phyloP scores from a whole-genome alignment of 495 filamentous ascomycete genomes.

The Talaromyces ruber region DNA sequence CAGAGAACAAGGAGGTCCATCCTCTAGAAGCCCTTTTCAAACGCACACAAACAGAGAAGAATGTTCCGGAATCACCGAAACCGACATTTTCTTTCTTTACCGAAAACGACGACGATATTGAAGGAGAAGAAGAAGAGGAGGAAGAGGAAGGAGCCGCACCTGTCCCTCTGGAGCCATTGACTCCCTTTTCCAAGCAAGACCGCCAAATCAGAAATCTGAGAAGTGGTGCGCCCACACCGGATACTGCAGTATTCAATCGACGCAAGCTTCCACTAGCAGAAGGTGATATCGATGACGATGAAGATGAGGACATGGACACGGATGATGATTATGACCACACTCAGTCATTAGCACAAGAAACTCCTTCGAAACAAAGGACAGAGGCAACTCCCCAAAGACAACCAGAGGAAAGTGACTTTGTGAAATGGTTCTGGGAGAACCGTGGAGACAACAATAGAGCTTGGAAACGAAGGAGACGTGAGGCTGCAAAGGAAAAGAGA shows the following conservation, averaged over 20 bases:
- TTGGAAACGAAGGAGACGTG: slow-evolving; percentile 80
- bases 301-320: slow-evolving; percentile 16
- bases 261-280: slow-evolving; percentile 13
- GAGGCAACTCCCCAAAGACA: slow-evolving; percentile 20
- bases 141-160: slow-evolving; percentile 17
- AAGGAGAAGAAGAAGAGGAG: slow-evolving; percentile 31
- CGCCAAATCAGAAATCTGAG: slow-evolving; percentile 62
- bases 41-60: slow-evolving; percentile 39
- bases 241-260: slow-evolving; percentile 65
- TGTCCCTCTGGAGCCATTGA: slow-evolving; percentile 49
- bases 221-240: slow-evolving; percentile 89
- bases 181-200: slow-evolving; percentile 72
- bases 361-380: not conserved
- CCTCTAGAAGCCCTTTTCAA: slow-evolving; percentile 90
- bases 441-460: slow-evolving; percentile 81
- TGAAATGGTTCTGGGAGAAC: slow-evolving; percentile 88
- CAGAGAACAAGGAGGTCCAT: slow-evolving; percentile 50
- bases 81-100: slow-evolving; percentile 59
- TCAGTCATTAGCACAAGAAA: slow-evolving; percentile 6
- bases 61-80: slow-evolving; percentile 32
- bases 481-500: slow-evolving; percentile 75
- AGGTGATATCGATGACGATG: slow-evolving; percentile 23
- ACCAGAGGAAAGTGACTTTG: slow-evolving; percentile 57
- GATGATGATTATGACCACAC: slow-evolving; percentile 8
- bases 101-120: slow-evolving; percentile 36